Base-by-base conservation (phyloP, 805 yeast species). In the Priceomyces medius region DNA sequence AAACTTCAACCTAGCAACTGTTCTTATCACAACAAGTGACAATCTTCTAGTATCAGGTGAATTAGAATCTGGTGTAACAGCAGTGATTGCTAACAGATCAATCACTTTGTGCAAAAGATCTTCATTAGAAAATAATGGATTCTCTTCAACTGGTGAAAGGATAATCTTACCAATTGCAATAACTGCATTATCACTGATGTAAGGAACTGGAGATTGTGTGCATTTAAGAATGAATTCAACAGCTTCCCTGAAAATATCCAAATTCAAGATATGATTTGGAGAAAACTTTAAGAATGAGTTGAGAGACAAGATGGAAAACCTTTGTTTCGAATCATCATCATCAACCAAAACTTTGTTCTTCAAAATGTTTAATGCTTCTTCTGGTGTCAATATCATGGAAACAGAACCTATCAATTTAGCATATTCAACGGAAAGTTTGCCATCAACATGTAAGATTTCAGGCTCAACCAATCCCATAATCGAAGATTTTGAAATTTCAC, bases 281-380 rank as follows among this genome's bases (percentile, higher is more conserved):
- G 90, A 80, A 55, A 85, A 88, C 53, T 79, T 81, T 63, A 88
- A 73, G 65, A 88, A 85, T 0, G 95, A 85, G 63, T 88, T 88
- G 56, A 87, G 62, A 3, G 91, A 77, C 55, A 87, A 68, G 28
- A 86, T 71, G 17, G 85, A 81, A 66, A 87, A 86, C 49, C 61
- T 66, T 23, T 78, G 71, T 3, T 78, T 64, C 36, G 70, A 71
- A 29, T 63, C 68, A 37, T 69, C 74, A 7, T 60, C 61, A 6
- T 60, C 60, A 20, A 64, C 71, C 44, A 86, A 62, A 2, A 86
- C 80, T 62, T 84, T 85, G 8, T 68, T 64, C 42, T 67, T 76
- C 50, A 86, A 59, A 48, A 86, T 80, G 33, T 71, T 73, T 6
- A 64, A 56, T 3, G 88, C 86, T 61, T 85, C 93, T 2, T 80